Evolutionary conservation across 1,139 yeast species (phyloP).

Genomic region (Spathaspora jeffriesii): DNA sequence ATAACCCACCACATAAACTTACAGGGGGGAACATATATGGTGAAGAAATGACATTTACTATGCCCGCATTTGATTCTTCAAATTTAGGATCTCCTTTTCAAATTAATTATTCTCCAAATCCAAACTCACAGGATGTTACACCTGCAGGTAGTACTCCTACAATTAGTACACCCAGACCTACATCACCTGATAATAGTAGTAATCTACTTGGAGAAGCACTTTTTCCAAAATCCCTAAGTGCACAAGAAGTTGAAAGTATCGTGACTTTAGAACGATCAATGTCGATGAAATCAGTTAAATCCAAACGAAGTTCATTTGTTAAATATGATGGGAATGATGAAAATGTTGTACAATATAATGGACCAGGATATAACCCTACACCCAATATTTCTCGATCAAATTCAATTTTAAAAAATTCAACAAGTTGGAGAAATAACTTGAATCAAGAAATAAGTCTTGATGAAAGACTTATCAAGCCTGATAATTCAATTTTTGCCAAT

Average conservation of each 20-base stretch:
- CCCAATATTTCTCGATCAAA: conserved; percentile 30
- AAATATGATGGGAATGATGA: conserved; percentile 52
- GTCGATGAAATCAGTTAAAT: conserved; percentile 52
- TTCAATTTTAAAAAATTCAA: conserved; percentile 50
- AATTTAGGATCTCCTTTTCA: conserved; percentile 38
- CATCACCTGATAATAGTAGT: conserved; percentile 11
- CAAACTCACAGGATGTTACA: too few species aligned
- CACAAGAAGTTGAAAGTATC: conserved; percentile 73
- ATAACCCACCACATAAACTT: conserved; percentile 29
- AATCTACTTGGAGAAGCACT: conserved; percentile 57
- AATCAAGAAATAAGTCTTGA: conserved; percentile 16
- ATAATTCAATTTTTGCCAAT: neutral
- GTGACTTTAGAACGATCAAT: conserved; percentile 71
- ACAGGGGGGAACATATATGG: conserved; percentile 21
- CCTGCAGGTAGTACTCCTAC: neutral
- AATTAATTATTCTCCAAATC: conserved; percentile 17
- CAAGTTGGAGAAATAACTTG: conserved; percentile 13
- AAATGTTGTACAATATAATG: conserved; percentile 35
- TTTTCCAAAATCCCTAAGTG: conserved; percentile 68
- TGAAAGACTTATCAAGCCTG: conserved; percentile 4
- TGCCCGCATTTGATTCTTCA: conserved; percentile 12
- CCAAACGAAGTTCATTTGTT: conserved; percentile 43
- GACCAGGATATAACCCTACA: conserved; percentile 18
- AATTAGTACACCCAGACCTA: neutral
- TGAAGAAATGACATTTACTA: conserved; percentile 26